A percentile compares a stretch with the other conserved stretches of the same genome.
Conservation (phyloP, 2,329 filamentous ascomycete species). For the Colletotrichum navitas region DNA sequence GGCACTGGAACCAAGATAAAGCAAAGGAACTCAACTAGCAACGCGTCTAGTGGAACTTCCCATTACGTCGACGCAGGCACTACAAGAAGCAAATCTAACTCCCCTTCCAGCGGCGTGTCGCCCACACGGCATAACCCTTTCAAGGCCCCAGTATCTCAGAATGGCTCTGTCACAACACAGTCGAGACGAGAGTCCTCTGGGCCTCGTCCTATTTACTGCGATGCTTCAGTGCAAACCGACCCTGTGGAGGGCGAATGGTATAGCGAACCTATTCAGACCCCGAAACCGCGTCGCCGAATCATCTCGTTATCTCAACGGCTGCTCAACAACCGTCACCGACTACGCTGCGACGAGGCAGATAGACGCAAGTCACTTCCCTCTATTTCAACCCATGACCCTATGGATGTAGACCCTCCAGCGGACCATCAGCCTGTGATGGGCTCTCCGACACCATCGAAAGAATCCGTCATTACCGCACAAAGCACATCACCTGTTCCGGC, state of each 20-base stretch:
- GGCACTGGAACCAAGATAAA: slow-evolving; percentile 55
- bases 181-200: slow-evolving; percentile 56
- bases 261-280: slow-evolving; percentile 52
- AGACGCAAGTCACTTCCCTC: slow-evolving; percentile 49
- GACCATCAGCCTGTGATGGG: slow-evolving; percentile 48
- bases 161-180: slow-evolving; percentile 47
- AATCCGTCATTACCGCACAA: slow-evolving; percentile 39
- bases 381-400: slow-evolving; percentile 47
- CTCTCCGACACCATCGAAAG: slow-evolving; percentile 33
- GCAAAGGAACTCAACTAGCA: slow-evolving; percentile 44
- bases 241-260: slow-evolving; percentile 67
- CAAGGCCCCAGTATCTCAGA: slow-evolving; percentile 48
- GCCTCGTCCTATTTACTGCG: slow-evolving; percentile 60
- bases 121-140: slow-evolving; percentile 50
- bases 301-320: slow-evolving; percentile 67
- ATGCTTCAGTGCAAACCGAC: slow-evolving; percentile 68
- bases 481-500: slow-evolving; percentile 17
- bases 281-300: slow-evolving; percentile 61
- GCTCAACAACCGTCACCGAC: slow-evolving; percentile 61
- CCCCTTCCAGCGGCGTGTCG: slow-evolving; percentile 60
- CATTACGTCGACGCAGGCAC: slow-evolving; percentile 67
- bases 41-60: slow-evolving; percentile 38
- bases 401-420: slow-evolving; percentile 56
- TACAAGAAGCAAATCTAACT: slow-evolving; percentile 66
- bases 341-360: slow-evolving; percentile 57